Base-by-base conservation (phyloP, 768 basidiomycete species). In the Favolaschia claudopus region DNA sequence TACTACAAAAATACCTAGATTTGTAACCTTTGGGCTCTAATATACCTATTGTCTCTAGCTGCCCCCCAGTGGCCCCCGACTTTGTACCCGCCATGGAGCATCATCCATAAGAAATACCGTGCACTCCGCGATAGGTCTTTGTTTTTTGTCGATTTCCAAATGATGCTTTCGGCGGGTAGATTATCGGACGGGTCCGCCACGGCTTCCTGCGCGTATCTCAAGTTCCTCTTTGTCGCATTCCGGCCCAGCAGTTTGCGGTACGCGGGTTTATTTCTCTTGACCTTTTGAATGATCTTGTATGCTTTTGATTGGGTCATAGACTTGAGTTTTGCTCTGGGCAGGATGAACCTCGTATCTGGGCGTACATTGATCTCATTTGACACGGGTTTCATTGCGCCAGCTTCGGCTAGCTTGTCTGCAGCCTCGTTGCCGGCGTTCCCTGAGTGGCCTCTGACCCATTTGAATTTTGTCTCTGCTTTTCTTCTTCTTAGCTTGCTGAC, bases 381-480 rank as follows among this genome's bases (percentile, higher is more conserved):
- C 14, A 44, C 42, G 42, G 7, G 7, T 44, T 44, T 44, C 14
- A n/a, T n/a, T n/a, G 7, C 14, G 9, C 42, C 7, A 17, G 22
- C 42, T 25, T 44, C 1, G 2, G 70, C 71, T 0, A 67, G 60
- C 12, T 15, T 7, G 33, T 73, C 70, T 2, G 71, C 72, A 1
- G n/a, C 38, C 34, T 73, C 68, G 36, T 74, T 74, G 9, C 70
- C 71, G 0, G 2, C 6, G 6, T 42, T 31, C 0, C 56, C 60
- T 3, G 37, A 24, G 46, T 73, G 71, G 0, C 72, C 72, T 57
- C 71, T 72, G 2, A 65, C 47, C 71, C 72, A 72, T 43, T 63
- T 32, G 25, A 74, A 64, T 5, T 10, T 5, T 5, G 71, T 72
- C 0, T 42, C 36, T 2, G 71, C 67, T 1, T 56, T 27, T 7